Evolutionary conservation across 2,329 filamentous ascomycete genomes (phyloP).

Genomic region (Hypoxylon sp.): DNA sequence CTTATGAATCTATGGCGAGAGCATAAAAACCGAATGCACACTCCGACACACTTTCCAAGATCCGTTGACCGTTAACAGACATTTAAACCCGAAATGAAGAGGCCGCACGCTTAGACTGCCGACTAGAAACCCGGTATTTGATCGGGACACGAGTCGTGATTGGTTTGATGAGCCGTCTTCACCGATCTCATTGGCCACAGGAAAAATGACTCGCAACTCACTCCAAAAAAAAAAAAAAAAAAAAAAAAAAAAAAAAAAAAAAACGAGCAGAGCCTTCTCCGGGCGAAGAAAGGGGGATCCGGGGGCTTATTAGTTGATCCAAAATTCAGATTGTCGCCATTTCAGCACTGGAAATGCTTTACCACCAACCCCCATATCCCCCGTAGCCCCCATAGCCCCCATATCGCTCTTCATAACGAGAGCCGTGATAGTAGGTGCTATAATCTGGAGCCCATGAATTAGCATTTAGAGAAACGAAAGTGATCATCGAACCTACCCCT

Average conservation of each 20-base stretch:
- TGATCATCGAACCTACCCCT: conserved; percentile 57
- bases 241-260: background rate
- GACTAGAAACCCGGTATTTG: background rate
- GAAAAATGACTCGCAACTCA: background rate
- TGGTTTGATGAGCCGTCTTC: background rate
- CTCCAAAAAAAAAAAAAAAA: background rate
- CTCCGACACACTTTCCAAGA: too few species aligned
- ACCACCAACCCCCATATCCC: conserved; percentile 20
- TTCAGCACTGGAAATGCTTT: background rate
- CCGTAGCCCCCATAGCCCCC: conserved; percentile 12
- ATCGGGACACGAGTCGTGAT: background rate
- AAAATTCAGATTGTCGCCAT: too few species aligned
- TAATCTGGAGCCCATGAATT: conserved; percentile 39
- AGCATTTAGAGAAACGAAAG: background rate
- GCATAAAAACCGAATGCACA: background rate
- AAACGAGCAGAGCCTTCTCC: too few species aligned
- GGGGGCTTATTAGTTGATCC: background rate
- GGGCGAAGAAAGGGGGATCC: background rate
- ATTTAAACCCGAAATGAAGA: background rate
- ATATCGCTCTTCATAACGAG: conserved; percentile 16
- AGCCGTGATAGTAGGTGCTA: conserved; percentile 45
- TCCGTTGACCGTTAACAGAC: too few species aligned
- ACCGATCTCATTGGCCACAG: background rate
- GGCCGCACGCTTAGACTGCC: background rate
- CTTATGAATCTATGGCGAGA: background rate